Base-by-base conservation (phyloP, 2,329 filamentous ascomycete genomes). In the Apiospora hydei region DNA sequence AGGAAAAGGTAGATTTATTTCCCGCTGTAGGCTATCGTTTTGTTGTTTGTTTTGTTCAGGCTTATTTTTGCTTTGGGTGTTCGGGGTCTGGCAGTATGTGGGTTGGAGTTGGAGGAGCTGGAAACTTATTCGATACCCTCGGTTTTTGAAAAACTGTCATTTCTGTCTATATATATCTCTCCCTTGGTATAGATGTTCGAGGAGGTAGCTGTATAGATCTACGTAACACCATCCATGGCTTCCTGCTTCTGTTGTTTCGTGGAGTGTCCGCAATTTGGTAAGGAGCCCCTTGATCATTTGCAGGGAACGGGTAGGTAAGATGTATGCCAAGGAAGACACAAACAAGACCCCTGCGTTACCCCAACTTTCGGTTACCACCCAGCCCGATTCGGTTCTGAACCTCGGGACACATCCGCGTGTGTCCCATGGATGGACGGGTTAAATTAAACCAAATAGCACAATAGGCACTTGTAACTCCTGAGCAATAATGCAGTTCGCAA, bases 91-190 rank as follows among this genome's bases (percentile, higher is more conserved):
- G 34, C 57, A 38, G 34, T n/a, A 14, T 10, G 11, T 26, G 51
- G 16, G 53, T 61, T 61, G 53, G 16, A 43, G 44, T 46, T 46
- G 44, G 16, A 18, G 26, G 51, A 64, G 34, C 34, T n/a, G 34
- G 30, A 18, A 24, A 14, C 34, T 41, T 41, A 34, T 41, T 64
- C 21, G 57, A 64, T 64, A 64, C 57, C 57, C 57, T 64, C 30
- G 34, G 21, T 64, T 64, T 64, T 24, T 38, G 34, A 18, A 41
- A 64, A 64, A 64, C 57, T 41, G 34, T 64, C 57, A 13, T 64
- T 64, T 41, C 57, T 64, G 34, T 3, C n/a, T 41, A 41, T 38
- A n/a, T 41, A 38, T 24, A 38, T 61, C 30, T 38, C 30, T 38
- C 6, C 8, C n/a, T 11, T 38, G 8, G 11, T 38, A 61, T 38